A percentile compares a stretch with the other conserved stretches of the same genome.
Conservation (phyloP, 169 alveolate species). For the Plasmodium blacklocki region DNA sequence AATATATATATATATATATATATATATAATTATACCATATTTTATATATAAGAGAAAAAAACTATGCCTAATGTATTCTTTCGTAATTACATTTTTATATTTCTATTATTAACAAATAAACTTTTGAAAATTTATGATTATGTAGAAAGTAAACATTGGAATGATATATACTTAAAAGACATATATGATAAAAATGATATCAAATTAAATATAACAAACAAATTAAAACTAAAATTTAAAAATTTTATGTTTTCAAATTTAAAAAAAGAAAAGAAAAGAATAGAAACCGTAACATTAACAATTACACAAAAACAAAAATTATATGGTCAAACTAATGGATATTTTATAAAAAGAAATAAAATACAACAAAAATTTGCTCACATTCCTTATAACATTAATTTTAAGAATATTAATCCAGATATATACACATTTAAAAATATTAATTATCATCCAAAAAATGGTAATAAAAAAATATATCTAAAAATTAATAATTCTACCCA, state of each 20-base stretch:
- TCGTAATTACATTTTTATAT: slow-evolving; percentile 18
- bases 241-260: slow-evolving; percentile 9
- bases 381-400: too few species aligned
- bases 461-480: too few species aligned
- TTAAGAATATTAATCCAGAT: too few species aligned
- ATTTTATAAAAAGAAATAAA: too few species aligned
- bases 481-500: too few species aligned
- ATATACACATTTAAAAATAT: too few species aligned
- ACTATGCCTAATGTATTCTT: slow-evolving; percentile 49
- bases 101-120: slow-evolving; percentile 45
- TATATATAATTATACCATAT: neutral
- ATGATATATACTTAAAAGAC: slow-evolving; percentile 14
- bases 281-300: too few species aligned
- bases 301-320: too few species aligned
- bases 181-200: neutral
- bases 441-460: too few species aligned
- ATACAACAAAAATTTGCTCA: too few species aligned
- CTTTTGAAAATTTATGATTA: slow-evolving; percentile 16
- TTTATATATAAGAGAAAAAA: neutral
- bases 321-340: too few species aligned
- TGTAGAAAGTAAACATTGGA: slow-evolving; percentile 18
- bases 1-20: too few species aligned
- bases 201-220: slow-evolving; percentile 8
- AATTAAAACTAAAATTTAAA: slow-evolving; percentile 11
- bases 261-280: slow-evolving; percentile 3